These are phyloP conservation scores for Colletotrichum shisoi DNA, from an alignment of 2,329 filamentous ascomycete genomes.

Conservation along the genomic window DNA sequence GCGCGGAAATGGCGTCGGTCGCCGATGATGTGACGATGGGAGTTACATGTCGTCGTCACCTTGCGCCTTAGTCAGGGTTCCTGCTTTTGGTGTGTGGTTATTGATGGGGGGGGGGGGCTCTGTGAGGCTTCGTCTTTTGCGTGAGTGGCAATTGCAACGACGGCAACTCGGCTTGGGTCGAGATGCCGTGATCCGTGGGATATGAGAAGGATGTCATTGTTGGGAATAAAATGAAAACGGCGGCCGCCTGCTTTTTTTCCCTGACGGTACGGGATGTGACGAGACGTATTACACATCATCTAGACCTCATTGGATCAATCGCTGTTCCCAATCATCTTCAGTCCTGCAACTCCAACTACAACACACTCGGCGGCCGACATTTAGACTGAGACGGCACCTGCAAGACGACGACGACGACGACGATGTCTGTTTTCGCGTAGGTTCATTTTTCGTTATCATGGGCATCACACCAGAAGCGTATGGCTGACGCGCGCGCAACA, in stretches of 20 bases:
- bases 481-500: conserved; percentile 45
- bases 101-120: neutral
- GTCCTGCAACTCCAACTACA: too few species aligned
- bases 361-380: neutral
- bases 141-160: neutral
- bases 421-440: conserved; percentile 62
- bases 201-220: neutral
- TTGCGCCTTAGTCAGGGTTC: conserved; percentile 2
- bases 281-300: conserved; percentile 8
- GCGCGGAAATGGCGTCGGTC: neutral
- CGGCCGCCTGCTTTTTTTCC: neutral
- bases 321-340: conserved; percentile 9
- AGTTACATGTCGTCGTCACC: conserved; percentile 4
- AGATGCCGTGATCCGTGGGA: neutral
- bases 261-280: neutral
- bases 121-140: neutral
- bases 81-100: neutral
- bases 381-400: neutral
- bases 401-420: neutral
- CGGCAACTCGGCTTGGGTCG: neutral
- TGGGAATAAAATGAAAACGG: conserved; percentile 14
- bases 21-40: conserved; percentile 13
- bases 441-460: conserved; percentile 34
- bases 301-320: conserved; percentile 9
- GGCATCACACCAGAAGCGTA: neutral